Base-by-base conservation (phyloP, 2,329 filamentous ascomycete genomes). In the Penicillium sp. region DNA sequence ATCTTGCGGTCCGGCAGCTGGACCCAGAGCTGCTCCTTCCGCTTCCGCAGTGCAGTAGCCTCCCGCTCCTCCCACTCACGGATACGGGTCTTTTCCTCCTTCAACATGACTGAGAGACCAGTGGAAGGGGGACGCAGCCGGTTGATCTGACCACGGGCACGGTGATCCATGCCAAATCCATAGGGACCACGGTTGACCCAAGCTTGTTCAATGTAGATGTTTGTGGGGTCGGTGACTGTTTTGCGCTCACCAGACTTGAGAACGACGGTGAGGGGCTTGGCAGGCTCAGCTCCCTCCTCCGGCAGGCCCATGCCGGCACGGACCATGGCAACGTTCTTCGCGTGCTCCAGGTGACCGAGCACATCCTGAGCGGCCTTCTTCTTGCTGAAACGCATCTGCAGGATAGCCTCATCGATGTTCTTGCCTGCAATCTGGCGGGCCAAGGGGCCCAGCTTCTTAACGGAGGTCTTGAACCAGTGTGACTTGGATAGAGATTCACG, bases 371-470 rank as follows among this genome's bases (percentile, higher is more conserved):
- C 90, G 62, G 89, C 90, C 79, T 92, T 93, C 85, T 99, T 99
- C 81, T 91, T 91, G 74, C 89, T 93, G 79, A 93, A 98, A 55
- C 88, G 86, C 91, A 99, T 96, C 81, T 99, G 95, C 54, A 90
- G 78, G 64, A 98, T 90, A 14, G 95, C 95, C 35, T 99, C 93
- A 56, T 96, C 91, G 59, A 99, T 82, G n/a, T 88, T 88, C 84
- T 97, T 98, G 64, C 95, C 95, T 2, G 87, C 84, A 70, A 99
- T 95, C 78, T 98, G 95, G 54, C 89, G 86, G 24, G 93, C 88
- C 49, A 99, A 79, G 67, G 90, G 88, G 52, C 89, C 87, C 54
- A 99, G 82, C 80, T 99, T 99, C 86, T 99, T 99, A 62, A 90
- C 81, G 49, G 87, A 91, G 2, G 95, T 97, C 68, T 92, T 88